Evolutionary conservation across 805 yeast genomes (phyloP), one percentile per base, ranked within the genome.

Genomic region (Yarrowia bubula): DNA sequence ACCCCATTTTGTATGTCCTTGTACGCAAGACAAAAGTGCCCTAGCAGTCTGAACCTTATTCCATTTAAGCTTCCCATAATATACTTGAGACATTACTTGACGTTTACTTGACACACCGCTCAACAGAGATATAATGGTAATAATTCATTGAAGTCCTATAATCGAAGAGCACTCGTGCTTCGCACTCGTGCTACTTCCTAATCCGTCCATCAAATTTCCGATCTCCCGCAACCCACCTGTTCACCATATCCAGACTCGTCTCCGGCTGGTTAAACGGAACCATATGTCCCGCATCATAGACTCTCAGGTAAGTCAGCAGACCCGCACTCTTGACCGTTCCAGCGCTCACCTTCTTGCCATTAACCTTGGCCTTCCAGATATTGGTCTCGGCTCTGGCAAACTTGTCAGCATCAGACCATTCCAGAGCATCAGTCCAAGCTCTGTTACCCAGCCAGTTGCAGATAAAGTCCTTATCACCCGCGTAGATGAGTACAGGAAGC

Each of bases 401-500:
- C 65, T 80, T 83, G 42, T 81, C 82, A 51, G 81, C 77, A 42
- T 84, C 83, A 28, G 81, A 75, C 89, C 90, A 89, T 71, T 88
- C 89, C 64, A 91, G 81, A 55, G 78, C 83, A 73, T 89, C 81
- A 41, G 93, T 81, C 96, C 97, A 90, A 14, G 88, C 96, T 73
- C 85, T 84, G 76, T 92, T 92, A 69, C 98, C 98, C 73, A 93
- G 83, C 97, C 97, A 92, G 80, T 93, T 92, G 79, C 98, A 92
- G 74, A 92, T 92, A 77, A 87, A 92, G 77, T 92, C 98, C 78
- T 91, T 90, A 78, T 92, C 97, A 74, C 98, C 98, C 14, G 97
- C 97, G 72, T 92, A 93, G 68, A 93, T 82, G 75, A 93, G 82
- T 28, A 92, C 92, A 3, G 97, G 97, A 61, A 92, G 72, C 10